Percentiles rank a stretch among this genome's conserved stretches.
phyloP scores from a whole-genome alignment of 208 protist genomes.

The Leishmania aethiopica region DNA sequence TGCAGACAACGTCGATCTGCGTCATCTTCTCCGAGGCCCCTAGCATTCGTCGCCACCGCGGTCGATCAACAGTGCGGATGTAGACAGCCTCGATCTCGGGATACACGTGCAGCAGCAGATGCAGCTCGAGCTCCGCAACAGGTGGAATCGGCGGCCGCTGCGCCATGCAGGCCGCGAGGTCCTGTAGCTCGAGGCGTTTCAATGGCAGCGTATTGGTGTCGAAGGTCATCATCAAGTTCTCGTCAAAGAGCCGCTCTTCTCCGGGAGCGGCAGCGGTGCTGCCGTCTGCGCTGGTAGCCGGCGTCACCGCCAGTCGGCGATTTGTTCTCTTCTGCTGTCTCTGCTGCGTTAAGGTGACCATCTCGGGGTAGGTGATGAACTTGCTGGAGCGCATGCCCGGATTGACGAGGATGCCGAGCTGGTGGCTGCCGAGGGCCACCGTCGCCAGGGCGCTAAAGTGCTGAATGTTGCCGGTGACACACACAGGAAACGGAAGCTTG shows the following conservation, averaged over 20 bases:
- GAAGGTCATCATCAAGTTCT: conserved; percentile 56
- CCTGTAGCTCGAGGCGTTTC: conserved; percentile 65
- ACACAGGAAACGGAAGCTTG: conserved; percentile 78
- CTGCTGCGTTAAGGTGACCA: conserved; percentile 72
- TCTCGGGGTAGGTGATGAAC: conserved; percentile 90
- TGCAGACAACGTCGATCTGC: conserved; percentile 82
- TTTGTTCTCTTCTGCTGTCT: conserved; percentile 45
- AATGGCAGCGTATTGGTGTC: conserved; percentile 77
- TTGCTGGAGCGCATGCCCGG: conserved; percentile 85
- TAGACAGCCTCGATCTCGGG: conserved; percentile 62
- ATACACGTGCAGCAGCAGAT: conserved; percentile 77
- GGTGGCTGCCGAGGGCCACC: conserved; percentile 40
- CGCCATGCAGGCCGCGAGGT: conserved; percentile 43
- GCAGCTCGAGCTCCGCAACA: conserved; percentile 85
- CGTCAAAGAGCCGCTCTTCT: conserved; percentile 50
- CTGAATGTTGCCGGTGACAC: conserved; percentile 68
- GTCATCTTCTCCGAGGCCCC: conserved; percentile 73
- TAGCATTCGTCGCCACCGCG: conserved; percentile 68
- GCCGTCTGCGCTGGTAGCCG: neutral
- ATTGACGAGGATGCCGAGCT: conserved; percentile 71
- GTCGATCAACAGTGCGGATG: conserved; percentile 76
- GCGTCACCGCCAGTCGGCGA: conserved; percentile 26
- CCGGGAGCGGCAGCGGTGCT: conserved; percentile 2
- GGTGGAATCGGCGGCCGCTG: conserved; percentile 61
- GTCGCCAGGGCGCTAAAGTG: conserved; percentile 79